phyloP scores from a whole-genome alignment of 2,329 filamentous ascomycete species.

The Aspergillus arachidicola region DNA sequence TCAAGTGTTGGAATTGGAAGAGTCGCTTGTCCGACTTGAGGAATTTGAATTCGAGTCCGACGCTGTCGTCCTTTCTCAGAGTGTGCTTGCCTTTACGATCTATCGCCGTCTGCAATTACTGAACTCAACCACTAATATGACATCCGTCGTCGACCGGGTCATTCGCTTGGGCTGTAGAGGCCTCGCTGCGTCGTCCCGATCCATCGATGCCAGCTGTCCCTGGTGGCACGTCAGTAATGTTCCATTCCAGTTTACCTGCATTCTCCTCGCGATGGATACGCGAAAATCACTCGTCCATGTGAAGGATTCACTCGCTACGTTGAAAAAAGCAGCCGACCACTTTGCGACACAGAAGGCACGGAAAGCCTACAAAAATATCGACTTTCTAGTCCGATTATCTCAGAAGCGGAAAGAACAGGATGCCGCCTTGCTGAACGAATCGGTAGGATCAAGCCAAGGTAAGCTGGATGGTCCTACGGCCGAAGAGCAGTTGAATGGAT shows the following conservation, averaged over 20 bases:
- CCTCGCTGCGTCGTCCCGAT: not conserved
- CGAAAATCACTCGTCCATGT: conserved; percentile 13
- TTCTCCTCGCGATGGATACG: conserved; percentile 17
- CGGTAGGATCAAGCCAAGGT: not conserved
- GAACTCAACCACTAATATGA: not conserved
- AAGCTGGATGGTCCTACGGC: not conserved
- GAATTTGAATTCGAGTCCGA: not conserved
- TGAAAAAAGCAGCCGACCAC: conserved; percentile 1
- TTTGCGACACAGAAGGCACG: not conserved
- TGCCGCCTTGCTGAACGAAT: not conserved
- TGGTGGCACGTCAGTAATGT: conserved; percentile 25
- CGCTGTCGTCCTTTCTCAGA: not conserved
- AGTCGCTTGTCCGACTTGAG: not conserved
- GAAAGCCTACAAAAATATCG: not conserved
- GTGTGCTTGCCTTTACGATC: not conserved
- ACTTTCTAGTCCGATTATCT: not conserved
- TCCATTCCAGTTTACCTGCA: conserved; percentile 20
- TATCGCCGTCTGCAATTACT: not conserved
- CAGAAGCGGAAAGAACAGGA: not conserved
- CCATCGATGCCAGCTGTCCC: conserved; percentile 7
- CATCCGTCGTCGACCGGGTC: not conserved
- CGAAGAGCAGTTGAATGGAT: not conserved
- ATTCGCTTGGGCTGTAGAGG: not conserved
- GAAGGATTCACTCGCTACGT: conserved; percentile 8
- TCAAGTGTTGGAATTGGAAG: not conserved